phyloP scores from a whole-genome alignment of 441 rosid species.

The Adansonia grandidieri region DNA sequence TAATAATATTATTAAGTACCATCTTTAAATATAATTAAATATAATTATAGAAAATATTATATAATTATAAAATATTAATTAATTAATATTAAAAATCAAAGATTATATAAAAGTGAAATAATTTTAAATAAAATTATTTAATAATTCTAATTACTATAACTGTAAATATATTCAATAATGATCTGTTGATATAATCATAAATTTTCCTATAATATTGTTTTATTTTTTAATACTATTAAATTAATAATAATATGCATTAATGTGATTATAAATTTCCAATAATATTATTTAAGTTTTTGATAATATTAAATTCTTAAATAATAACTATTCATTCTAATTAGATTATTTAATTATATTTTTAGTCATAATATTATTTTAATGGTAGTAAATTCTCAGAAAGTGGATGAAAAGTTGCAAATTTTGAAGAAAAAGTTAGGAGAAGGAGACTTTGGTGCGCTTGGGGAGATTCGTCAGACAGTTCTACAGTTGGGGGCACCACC shows the following conservation, averaged over 20 bases:
- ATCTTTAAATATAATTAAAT: not conserved
- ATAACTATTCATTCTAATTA: not conserved
- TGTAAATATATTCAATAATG: not conserved
- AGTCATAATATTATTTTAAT: not conserved
- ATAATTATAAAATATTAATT: not conserved
- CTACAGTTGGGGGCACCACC: slow-evolving; percentile 69
- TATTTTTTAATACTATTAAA: too few relatives aligned
- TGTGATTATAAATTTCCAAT: not conserved
- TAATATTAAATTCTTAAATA: not conserved
- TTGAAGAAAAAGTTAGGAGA: slow-evolving; percentile 67
- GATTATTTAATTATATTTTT: not conserved
- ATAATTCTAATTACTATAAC: not conserved
- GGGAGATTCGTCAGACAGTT: slow-evolving; percentile 76
- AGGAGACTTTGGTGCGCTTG: slow-evolving; percentile 64
- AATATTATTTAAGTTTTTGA: not conserved
- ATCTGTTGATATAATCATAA: too few relatives aligned
- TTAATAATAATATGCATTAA: not conserved
- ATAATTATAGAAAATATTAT: too few relatives aligned
- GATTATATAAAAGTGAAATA: not conserved
- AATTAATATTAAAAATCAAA: not conserved
- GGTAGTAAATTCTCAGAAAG: slow-evolving; percentile 50
- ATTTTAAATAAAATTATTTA: not conserved
- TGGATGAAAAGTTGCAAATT: slow-evolving; percentile 59
- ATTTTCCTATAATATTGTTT: not conserved
- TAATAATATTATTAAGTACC: not conserved